phyloP scores from a whole-genome alignment of 2,329 filamentous ascomycete genomes.

The Penicillium sp. region DNA sequence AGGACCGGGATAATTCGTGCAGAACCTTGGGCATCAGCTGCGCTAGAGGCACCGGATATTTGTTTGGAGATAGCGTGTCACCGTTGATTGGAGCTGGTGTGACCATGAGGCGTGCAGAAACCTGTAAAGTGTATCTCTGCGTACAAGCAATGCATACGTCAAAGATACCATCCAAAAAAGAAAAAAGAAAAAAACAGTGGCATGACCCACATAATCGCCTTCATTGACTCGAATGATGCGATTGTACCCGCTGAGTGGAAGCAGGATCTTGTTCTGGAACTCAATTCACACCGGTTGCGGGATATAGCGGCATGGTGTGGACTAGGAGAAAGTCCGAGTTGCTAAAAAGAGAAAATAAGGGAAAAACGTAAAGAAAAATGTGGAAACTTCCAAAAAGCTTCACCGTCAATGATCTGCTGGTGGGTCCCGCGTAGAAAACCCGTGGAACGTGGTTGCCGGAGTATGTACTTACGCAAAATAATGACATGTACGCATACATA shows the following conservation, averaged over 20 bases:
- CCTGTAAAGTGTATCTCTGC: background rate
- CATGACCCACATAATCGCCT: conserved; percentile 17
- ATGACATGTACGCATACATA: background rate
- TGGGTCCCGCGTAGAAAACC: conserved; percentile 13
- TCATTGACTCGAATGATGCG: conserved; percentile 19
- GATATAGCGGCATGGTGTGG: conserved; percentile 6
- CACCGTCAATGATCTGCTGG: conserved; percentile 19
- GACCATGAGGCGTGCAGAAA: background rate
- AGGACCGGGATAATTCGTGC: background rate
- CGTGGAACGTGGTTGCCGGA: conserved; percentile 6
- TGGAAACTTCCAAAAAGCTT: conserved; percentile 1
- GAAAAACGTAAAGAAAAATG: background rate
- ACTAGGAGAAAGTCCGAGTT: conserved; percentile 8
- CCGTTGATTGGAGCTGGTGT: background rate
- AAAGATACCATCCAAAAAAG: background rate
- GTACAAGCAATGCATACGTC: background rate
- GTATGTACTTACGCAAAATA: background rate
- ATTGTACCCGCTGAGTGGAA: conserved; percentile 8
- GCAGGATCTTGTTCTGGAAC: conserved; percentile 19
- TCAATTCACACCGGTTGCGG: conserved; percentile 19
- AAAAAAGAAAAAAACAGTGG: no score
- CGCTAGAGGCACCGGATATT: background rate
- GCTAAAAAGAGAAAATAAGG: background rate
- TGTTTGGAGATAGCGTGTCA: background rate
- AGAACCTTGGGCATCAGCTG: background rate